These are phyloP conservation scores for Macrophomina tecta DNA, from an alignment of 2,329 filamentous ascomycete genomes.

Conservation along the genomic window DNA sequence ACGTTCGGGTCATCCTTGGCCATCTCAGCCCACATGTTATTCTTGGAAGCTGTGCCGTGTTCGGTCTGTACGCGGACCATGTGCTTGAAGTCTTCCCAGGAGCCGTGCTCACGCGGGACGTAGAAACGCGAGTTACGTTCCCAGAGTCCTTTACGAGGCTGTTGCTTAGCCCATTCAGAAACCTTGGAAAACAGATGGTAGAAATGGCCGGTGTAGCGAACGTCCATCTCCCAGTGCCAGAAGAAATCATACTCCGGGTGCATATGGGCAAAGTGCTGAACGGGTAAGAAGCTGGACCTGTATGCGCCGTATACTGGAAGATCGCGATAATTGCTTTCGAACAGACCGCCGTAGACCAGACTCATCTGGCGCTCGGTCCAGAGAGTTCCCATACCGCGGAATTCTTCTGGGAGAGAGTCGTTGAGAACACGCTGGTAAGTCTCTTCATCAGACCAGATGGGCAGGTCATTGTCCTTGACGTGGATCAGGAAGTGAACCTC, in stretches of 20 bases:
- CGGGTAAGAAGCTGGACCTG: constrained; percentile 86
- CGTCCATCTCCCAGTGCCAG: constrained; percentile 97
- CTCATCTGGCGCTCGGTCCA: constrained; percentile 62
- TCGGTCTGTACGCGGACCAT: constrained; percentile 68
- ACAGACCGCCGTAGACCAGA: constrained; percentile 58
- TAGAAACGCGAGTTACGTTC: constrained; percentile 80
- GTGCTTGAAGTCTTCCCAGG: constrained; percentile 73
- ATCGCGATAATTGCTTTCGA: constrained; percentile 59
- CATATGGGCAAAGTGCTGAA: constrained; percentile 88
- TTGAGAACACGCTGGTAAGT: constrained; percentile 71
- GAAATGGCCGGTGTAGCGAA: constrained; percentile 87
- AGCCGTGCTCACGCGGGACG: constrained; percentile 71
- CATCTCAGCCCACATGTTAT: constrained; percentile 51
- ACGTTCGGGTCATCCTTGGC: constrained; percentile 50
- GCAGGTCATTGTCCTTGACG: constrained; percentile 77
- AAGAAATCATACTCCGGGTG: constrained; percentile 91
- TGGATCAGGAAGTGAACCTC: constrained; percentile 83
- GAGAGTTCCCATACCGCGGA: constrained; percentile 58
- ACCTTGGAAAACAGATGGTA: constrained; percentile 77
- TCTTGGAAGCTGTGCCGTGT: constrained; percentile 55
- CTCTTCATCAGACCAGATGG: constrained; percentile 80
- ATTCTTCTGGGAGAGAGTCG: constrained; percentile 55
- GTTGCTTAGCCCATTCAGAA: constrained; percentile 68
- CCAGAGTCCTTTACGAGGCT: constrained; percentile 76
- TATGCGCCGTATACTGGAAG: constrained; percentile 72